phyloP scores from a whole-genome alignment of 2,329 filamentous ascomycete species.

The Xylaria sp. region DNA sequence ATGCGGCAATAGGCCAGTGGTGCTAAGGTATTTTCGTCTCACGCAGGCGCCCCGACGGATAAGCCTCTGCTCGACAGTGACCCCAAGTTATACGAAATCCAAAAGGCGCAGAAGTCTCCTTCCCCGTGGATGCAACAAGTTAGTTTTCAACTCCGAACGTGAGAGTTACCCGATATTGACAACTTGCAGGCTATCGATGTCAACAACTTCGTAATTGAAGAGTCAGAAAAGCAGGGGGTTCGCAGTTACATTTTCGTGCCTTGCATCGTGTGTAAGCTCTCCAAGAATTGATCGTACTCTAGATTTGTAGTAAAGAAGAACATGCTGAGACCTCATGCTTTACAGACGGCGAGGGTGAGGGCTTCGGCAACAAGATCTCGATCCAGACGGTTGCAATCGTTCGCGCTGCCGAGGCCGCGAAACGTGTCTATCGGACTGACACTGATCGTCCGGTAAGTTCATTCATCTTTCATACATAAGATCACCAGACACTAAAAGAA shows the following conservation, averaged over 20 bases:
- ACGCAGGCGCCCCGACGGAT: slow-evolving; percentile 57
- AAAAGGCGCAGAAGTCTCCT: slow-evolving; percentile 52
- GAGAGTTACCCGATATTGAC: neutral
- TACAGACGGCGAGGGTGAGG: slow-evolving; percentile 58
- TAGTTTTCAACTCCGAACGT: slow-evolving; percentile 10
- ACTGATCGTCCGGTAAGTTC: slow-evolving; percentile 50
- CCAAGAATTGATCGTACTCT: neutral
- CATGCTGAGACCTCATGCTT: slow-evolving; percentile 1
- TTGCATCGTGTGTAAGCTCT: slow-evolving; percentile 60
- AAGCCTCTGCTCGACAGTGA: slow-evolving; percentile 57
- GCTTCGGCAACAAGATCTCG: slow-evolving; percentile 62
- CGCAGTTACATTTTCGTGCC: slow-evolving; percentile 64
- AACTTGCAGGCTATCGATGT: slow-evolving; percentile 52
- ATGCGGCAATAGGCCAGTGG: slow-evolving; percentile 55
- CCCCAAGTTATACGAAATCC: slow-evolving; percentile 55
- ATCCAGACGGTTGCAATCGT: slow-evolving; percentile 64
- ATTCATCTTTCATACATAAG: neutral
- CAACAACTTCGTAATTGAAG: slow-evolving; percentile 58
- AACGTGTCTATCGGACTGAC: slow-evolving; percentile 58
- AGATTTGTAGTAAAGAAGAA: neutral
- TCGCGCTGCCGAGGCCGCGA: slow-evolving; percentile 54
- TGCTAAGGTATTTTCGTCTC: slow-evolving; percentile 63
- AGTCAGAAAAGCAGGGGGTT: slow-evolving; percentile 56
- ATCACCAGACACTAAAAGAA: slow-evolving; percentile 14
- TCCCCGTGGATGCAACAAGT: slow-evolving; percentile 45